Conservation (phyloP, 331 rosid genomes). For the Phaseolus coccineus region DNA sequence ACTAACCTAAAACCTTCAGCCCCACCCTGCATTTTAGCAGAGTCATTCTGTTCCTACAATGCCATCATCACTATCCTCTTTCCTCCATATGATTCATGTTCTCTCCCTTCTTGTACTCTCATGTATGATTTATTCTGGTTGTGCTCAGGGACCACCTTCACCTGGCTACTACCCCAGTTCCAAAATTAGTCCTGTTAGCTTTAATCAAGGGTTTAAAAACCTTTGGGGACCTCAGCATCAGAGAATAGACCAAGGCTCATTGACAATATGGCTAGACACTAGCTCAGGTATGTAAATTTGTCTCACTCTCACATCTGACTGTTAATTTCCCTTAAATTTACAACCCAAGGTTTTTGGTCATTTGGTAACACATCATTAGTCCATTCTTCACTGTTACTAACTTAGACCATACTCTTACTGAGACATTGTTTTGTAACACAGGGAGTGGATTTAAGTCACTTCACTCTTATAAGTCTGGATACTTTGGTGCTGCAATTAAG, state of each 20-base stretch:
- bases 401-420: not conserved
- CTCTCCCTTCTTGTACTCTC: constrained; percentile 51
- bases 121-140: constrained; percentile 45
- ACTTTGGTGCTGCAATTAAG: constrained; percentile 84
- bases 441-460: constrained; percentile 96
- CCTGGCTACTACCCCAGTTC: constrained; percentile 89
- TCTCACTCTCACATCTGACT: not conserved
- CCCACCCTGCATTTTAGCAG: constrained; percentile 55
- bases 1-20: constrained; percentile 41
- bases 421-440: constrained; percentile 37
- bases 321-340: not conserved
- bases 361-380: not conserved
- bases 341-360: not conserved
- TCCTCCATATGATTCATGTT: constrained; percentile 41
- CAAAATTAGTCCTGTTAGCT: constrained; percentile 54
- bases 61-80: constrained; percentile 48
- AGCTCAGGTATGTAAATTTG: constrained; percentile 58
- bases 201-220: constrained; percentile 64
- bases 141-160: constrained; percentile 82
- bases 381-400: constrained; percentile 2
- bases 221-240: constrained; percentile 95
- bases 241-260: constrained; percentile 60
- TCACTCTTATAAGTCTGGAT: constrained; percentile 73
- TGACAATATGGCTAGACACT: constrained; percentile 84
- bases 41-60: constrained; percentile 55